Percentiles rank a stretch among this genome's conserved stretches.
Evolutionary conservation across 305 asterid genomes (phyloP).

Genomic region (Fraxinus sp.): DNA sequence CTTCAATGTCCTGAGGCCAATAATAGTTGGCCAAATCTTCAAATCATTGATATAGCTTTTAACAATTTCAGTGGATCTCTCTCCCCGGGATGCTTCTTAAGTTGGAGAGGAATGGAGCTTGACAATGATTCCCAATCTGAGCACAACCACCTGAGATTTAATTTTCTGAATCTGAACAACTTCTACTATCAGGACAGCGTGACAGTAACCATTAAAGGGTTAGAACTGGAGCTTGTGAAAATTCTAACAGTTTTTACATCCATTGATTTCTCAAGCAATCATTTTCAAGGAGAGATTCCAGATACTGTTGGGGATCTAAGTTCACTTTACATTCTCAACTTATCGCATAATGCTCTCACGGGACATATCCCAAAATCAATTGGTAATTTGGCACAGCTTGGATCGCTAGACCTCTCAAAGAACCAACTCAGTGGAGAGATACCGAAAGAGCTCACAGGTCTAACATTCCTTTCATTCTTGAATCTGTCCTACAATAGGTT

Average conservation of each 20-base stretch:
- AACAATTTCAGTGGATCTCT: conserved; percentile 27
- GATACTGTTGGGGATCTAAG: too few relatives aligned
- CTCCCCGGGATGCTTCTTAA: not conserved
- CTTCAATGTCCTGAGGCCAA: not conserved
- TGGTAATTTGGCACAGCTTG: too few relatives aligned
- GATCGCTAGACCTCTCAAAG: too few relatives aligned
- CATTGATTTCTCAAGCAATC: conserved; percentile 43
- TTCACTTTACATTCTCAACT: too few relatives aligned
- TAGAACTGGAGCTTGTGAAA: conserved; percentile 5
- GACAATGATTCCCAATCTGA: not conserved
- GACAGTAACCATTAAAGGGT: conserved; percentile 29
- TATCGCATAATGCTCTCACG: too few relatives aligned
- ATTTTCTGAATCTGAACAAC: not conserved
- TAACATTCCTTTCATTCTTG: too few relatives aligned
- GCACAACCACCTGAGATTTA: not conserved
- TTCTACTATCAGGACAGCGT: conserved; percentile 29
- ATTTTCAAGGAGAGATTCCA: conserved; percentile 41
- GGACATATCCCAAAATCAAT: too few relatives aligned
- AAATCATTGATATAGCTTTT: conserved; percentile 19
- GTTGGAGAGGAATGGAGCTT: conserved; percentile 30
- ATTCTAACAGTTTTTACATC: conserved; percentile 26
- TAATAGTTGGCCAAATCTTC: not conserved
- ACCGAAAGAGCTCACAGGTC: too few relatives aligned
- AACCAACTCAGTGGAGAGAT: too few relatives aligned
- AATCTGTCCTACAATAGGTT: conserved; percentile 44